Percentiles rank a stretch among this genome's conserved stretches.
phyloP scores from a whole-genome alignment of 2,329 filamentous ascomycete species.

The Ilyonectria mors-panacis region DNA sequence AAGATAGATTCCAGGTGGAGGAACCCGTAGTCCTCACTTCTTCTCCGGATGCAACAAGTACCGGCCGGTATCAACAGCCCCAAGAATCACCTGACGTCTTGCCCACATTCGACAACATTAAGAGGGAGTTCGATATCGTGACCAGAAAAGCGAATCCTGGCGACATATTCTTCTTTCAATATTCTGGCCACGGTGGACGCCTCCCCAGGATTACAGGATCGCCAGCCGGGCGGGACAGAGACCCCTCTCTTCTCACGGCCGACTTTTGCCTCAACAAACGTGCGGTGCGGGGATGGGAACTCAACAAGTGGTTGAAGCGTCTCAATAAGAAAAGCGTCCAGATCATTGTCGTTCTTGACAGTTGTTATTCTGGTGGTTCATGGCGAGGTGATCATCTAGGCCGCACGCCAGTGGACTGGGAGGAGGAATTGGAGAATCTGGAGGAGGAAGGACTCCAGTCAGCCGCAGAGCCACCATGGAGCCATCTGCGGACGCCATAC shows the following conservation, averaged over 20 bases:
- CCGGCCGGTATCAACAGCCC: not conserved
- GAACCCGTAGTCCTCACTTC: slow-evolving; percentile 15
- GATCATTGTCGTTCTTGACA: slow-evolving; percentile 27
- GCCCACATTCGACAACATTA: slow-evolving; percentile 20
- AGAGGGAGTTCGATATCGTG: slow-evolving; percentile 13
- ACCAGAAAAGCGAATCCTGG: not conserved
- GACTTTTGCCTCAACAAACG: slow-evolving; percentile 20
- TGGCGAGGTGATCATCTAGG: slow-evolving; percentile 12
- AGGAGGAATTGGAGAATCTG: not conserved
- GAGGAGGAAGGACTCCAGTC: not conserved
- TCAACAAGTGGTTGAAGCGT: slow-evolving; percentile 22
- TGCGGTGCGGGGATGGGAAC: slow-evolving; percentile 26
- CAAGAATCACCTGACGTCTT: not conserved
- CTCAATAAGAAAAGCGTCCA: slow-evolving; percentile 24
- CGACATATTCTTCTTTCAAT: slow-evolving; percentile 32
- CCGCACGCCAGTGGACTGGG: slow-evolving; percentile 12
- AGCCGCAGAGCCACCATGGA: not conserved
- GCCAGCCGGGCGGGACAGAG: slow-evolving; percentile 1
- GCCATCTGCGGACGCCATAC: not conserved
- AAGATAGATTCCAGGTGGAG: not conserved
- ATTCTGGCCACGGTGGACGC: slow-evolving; percentile 23
- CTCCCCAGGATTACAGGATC: not conserved
- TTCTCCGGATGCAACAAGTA: not conserved
- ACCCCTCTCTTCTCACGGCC: slow-evolving; percentile 24
- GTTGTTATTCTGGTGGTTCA: slow-evolving; percentile 24